Evolutionary conservation across 768 basidiomycete species (phyloP).

Genomic region (Tylopilus plumbeoviolaceoides): DNA sequence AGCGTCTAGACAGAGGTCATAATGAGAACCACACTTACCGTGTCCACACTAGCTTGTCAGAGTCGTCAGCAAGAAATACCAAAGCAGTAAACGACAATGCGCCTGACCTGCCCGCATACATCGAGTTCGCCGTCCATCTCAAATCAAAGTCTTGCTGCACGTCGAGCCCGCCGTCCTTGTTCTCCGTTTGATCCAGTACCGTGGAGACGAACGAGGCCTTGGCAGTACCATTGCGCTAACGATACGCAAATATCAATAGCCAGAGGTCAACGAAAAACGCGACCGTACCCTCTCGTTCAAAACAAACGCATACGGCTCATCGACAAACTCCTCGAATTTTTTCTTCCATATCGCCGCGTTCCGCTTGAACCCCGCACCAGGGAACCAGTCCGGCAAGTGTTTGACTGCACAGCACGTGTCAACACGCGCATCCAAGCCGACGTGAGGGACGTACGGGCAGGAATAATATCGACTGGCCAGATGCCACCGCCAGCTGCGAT

Average conservation of each 20-base stretch:
- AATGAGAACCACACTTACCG: conserved; percentile 36
- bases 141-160: conserved; percentile 57
- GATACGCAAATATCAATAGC: neutral
- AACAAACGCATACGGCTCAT: conserved; percentile 57
- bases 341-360: conserved; percentile 61
- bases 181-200: conserved; percentile 40
- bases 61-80: neutral
- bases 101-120: conserved; percentile 49
- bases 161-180: conserved; percentile 10
- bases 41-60: conserved; percentile 51
- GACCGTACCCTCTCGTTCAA: conserved; percentile 49
- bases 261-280: neutral
- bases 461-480: conserved; percentile 40
- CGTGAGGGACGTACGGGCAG: conserved; percentile 24
- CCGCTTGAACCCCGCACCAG: conserved; percentile 61
- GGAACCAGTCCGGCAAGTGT: conserved; percentile 60
- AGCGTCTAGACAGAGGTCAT: too few relatives aligned
- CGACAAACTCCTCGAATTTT: conserved; percentile 60
- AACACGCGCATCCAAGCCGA: neutral
- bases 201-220: conserved; percentile 43
- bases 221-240: conserved; percentile 35
- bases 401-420: conserved; percentile 34
- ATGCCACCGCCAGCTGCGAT: conserved; percentile 42
- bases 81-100: neutral
- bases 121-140: conserved; percentile 81